Evolutionary conservation across 139 green algal species (phyloP).

Genomic region (Desmodesmus armatus): DNA sequence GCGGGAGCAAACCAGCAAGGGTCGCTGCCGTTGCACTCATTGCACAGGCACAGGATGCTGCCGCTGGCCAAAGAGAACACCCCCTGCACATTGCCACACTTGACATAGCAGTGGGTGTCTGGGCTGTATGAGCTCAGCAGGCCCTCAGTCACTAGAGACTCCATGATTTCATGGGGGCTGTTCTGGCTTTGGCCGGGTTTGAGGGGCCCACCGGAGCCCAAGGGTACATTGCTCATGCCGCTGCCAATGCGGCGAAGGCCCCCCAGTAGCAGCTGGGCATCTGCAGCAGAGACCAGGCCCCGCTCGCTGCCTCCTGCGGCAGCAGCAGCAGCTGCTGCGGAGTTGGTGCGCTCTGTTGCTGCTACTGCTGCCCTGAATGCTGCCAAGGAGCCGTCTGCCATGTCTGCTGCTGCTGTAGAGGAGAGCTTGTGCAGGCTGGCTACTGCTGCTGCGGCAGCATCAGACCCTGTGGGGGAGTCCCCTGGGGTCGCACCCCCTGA

Average conservation of each 20-base stretch:
- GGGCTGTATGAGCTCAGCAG: not conserved
- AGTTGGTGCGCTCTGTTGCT: too few species aligned
- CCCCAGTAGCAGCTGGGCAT: too few species aligned
- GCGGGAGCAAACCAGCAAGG: constrained; percentile 44
- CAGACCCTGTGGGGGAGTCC: not conserved
- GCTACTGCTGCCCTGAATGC: not conserved
- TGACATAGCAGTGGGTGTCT: constrained; percentile 33
- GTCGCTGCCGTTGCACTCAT: not conserved
- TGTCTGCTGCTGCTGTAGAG: not conserved
- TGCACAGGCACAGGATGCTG: constrained; percentile 27
- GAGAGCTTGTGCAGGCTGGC: not conserved
- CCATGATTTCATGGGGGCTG: constrained; percentile 21
- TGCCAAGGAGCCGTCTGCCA: not conserved
- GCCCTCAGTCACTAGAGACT: not conserved
- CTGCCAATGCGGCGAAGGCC: too few species aligned
- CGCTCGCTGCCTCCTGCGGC: too few species aligned
- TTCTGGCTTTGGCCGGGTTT: too few species aligned
- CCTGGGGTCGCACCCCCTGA: too few species aligned
- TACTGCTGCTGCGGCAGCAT: constrained; percentile 7
- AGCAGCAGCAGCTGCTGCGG: too few species aligned
- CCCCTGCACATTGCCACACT: constrained; percentile 28
- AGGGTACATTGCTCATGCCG: too few species aligned
- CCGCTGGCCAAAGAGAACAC: constrained; percentile 32
- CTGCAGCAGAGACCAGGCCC: too few species aligned
- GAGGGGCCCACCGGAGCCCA: too few species aligned